These are phyloP conservation scores for Epichloe uncinata DNA, from an alignment of 2,329 filamentous ascomycete genomes.

Conservation along the genomic window DNA sequence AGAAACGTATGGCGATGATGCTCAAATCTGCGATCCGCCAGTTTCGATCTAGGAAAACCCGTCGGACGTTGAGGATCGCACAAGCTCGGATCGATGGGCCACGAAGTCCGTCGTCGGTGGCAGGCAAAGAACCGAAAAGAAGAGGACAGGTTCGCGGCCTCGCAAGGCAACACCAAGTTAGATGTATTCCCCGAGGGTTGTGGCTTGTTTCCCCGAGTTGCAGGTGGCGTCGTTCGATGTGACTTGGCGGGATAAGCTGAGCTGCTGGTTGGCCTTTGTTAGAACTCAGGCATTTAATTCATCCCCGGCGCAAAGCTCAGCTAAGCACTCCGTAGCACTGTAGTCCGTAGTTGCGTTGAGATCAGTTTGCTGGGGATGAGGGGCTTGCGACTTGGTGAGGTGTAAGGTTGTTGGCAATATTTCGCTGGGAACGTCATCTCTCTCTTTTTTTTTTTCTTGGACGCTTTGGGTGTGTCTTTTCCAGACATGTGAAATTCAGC, in stretches of 20 bases:
- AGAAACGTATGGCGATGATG: no score
- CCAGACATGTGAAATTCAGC: constrained; percentile 5
- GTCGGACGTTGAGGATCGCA: no score
- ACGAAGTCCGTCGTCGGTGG: no score
- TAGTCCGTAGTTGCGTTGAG: not conserved
- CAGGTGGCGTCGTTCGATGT: not conserved
- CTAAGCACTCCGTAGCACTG: no score
- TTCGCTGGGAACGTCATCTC: not conserved
- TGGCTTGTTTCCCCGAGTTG: no score
- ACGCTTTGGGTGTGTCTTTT: not conserved
- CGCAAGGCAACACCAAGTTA: not conserved
- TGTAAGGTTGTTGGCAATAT: not conserved
- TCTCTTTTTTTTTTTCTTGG: not conserved
- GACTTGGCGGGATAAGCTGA: not conserved
- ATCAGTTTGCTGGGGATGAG: not conserved
- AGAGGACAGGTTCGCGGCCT: not conserved
- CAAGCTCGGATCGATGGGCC: no score
- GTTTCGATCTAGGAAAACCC: no score
- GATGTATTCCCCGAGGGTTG: not conserved
- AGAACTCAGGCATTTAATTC: not conserved
- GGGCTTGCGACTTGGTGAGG: not conserved
- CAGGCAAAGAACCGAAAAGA: no score
- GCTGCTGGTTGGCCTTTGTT: not conserved
- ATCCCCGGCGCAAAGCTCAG: no score
- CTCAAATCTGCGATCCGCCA: no score